Evolutionary conservation across 1,139 yeast species (phyloP).

Genomic region (Geotrichum bryndzae): DNA sequence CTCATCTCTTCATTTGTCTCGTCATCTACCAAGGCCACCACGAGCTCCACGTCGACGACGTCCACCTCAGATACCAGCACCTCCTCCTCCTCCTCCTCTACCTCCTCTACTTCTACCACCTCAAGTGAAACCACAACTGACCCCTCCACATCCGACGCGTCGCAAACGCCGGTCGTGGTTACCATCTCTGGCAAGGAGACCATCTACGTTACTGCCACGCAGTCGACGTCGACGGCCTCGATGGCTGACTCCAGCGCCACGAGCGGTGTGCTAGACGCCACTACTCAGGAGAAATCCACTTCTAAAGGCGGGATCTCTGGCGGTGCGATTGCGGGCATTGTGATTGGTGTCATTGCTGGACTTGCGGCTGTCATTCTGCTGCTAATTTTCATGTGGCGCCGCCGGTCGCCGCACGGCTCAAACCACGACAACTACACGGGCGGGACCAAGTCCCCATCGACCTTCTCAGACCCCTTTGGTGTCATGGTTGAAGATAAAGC

Average conservation of each 20-base stretch:
- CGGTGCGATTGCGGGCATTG: conserved; percentile 34
- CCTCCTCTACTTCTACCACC: conserved; percentile 8
- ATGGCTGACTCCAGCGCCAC: conserved; percentile 8
- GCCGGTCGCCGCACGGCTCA: conserved; percentile 33
- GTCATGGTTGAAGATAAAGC: not conserved
- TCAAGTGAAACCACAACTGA: conserved; percentile 7
- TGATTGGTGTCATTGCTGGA: conserved; percentile 31
- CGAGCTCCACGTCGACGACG: conserved; percentile 13
- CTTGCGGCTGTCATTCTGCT: conserved; percentile 42
- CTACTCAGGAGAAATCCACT: not conserved
- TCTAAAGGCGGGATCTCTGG: conserved; percentile 23
- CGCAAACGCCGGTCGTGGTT: not conserved
- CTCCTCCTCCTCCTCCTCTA: conserved; percentile 9
- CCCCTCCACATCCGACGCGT: conserved; percentile 6
- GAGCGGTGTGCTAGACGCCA: conserved; percentile 3
- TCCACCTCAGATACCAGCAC: conserved; percentile 15
- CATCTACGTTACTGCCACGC: conserved; percentile 4
- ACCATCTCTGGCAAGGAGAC: conserved; percentile 13
- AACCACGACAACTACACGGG: conserved; percentile 36
- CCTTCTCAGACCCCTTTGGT: conserved; percentile 10
- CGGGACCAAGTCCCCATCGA: conserved; percentile 16
- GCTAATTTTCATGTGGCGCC: conserved; percentile 45
- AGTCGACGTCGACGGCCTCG: conserved; percentile 1
- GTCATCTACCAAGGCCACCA: not conserved
- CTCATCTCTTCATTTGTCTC: conserved; percentile 2